Evolutionary conservation across 73 alveolate genomes (phyloP), one percentile per base, ranked within the genome.

Genomic region (Breviolum minutum): DNA sequence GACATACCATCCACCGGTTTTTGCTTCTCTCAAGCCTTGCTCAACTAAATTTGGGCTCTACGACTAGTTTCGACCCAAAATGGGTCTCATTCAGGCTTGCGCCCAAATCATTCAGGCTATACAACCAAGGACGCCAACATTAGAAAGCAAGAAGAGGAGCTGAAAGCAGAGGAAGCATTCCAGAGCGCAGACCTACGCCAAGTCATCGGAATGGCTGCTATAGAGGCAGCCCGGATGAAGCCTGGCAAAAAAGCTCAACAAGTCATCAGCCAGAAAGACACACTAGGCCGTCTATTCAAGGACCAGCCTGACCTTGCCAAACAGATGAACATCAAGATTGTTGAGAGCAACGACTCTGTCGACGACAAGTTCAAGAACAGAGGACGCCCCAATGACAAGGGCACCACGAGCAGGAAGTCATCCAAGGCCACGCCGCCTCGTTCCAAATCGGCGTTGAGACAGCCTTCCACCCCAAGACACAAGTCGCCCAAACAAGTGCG

Each of bases 251-350:
- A 17, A 66, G 74, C 74, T 66, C 74, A 66, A 66, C 74, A 66
- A 66, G 74, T 66, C 74, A 66, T 66, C 17, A 66, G 74, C 74
- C 74, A 66, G 11, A 66, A 17, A 66, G 74, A 66, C 74, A 66
- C 74, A 66, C 74, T 66, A 66, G 74, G 74, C 74, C 74, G 17
- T 66, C 74, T 66, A 13, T 66, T 66, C 74, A 66, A 66, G 17
- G 74, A 66, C 74, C 74, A 66, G 74, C 74, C 74, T 66, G 74
- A 66, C 74, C 74, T 66, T n/a, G n/a, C n/a, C n/a, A n/a, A n/a
- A n/a, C n/a, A n/a, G n/a, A n/a, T n/a, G n/a, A n/a, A n/a, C n/a
- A n/a, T n/a, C n/a, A n/a, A n/a, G n/a, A n/a, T n/a, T n/a, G n/a
- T n/a, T n/a, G n/a, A n/a, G n/a, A 66, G 17, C 74, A 66, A 66